These are phyloP conservation scores for Chamaecyparis obtusa DNA, from an alignment of 75 land plant genomes.

Conservation along the genomic window DNA sequence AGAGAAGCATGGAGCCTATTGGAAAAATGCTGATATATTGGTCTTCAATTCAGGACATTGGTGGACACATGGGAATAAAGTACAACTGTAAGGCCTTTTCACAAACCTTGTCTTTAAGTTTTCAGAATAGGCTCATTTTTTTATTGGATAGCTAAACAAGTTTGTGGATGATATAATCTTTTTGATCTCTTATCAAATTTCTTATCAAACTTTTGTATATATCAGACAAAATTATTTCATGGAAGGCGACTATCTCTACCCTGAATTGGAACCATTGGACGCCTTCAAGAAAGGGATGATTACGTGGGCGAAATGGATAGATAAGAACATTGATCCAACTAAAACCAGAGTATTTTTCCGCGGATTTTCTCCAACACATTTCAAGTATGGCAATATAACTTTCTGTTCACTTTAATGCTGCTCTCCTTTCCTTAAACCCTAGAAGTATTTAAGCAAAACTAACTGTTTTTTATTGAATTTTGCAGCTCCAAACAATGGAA, in stretches of 20 bases:
- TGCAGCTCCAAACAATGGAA: conserved; percentile 17
- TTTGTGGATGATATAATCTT: background rate
- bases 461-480: background rate
- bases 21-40: conserved; percentile 58
- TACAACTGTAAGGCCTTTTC: conserved; percentile 29
- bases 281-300: conserved; percentile 58
- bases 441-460: background rate
- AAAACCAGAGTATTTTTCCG: conserved; percentile 73
- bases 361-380: conserved; percentile 75
- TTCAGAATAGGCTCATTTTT: too few relatives aligned
- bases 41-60: conserved; percentile 72
- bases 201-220: background rate
- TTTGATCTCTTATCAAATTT: background rate
- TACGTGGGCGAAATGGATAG: conserved; percentile 79
- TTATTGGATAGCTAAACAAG: too few relatives aligned
- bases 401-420: background rate
- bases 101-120: background rate
- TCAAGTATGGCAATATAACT: conserved; percentile 26
- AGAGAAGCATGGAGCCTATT: conserved; percentile 12
- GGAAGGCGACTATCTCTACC: conserved; percentile 28
- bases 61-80: conserved; percentile 45
- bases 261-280: conserved; percentile 45
- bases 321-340: conserved; percentile 46
- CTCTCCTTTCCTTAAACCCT: background rate
- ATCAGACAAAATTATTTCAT: conserved; percentile 57